Conservation (phyloP, 805 yeast genomes). For the Candida broadrunensis region DNA sequence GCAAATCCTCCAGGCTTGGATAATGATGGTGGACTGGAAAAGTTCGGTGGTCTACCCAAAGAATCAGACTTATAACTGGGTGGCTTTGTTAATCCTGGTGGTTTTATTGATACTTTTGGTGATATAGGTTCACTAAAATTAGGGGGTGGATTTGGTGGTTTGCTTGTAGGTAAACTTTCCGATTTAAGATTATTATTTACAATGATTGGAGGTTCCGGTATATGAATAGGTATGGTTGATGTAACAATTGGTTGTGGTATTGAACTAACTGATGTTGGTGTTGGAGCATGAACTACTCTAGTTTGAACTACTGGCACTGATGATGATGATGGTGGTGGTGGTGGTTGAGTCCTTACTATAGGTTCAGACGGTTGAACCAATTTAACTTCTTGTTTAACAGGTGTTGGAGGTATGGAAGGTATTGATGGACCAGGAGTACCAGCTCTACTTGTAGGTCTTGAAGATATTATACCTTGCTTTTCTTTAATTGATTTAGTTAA, state of each 20-base stretch:
- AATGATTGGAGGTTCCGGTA: background rate
- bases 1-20: slow-evolving; percentile 24
- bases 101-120: slow-evolving; percentile 7
- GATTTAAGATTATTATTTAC: no score
- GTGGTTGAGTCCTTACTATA: background rate
- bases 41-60: slow-evolving; percentile 22
- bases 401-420: slow-evolving; percentile 1
- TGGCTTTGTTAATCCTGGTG: slow-evolving; percentile 22
- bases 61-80: slow-evolving; percentile 18
- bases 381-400: background rate
- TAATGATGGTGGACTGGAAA: slow-evolving; percentile 20
- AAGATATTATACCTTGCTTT: slow-evolving; percentile 23
- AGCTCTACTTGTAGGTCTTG: slow-evolving; percentile 18
- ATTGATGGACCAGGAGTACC: slow-evolving; percentile 17
- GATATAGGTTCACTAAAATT: background rate
- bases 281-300: background rate
- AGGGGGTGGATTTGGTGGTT: slow-evolving; percentile 2
- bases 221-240: background rate
- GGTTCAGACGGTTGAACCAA: background rate
- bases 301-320: background rate
- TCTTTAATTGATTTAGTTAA: slow-evolving; percentile 70
- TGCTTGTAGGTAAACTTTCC: background rate
- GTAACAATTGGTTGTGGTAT: background rate
- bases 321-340: slow-evolving; percentile 1
- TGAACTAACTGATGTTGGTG: background rate